phyloP scores from a whole-genome alignment of 176 grass and related monocot genomes.

The Oryza australiensis region DNA sequence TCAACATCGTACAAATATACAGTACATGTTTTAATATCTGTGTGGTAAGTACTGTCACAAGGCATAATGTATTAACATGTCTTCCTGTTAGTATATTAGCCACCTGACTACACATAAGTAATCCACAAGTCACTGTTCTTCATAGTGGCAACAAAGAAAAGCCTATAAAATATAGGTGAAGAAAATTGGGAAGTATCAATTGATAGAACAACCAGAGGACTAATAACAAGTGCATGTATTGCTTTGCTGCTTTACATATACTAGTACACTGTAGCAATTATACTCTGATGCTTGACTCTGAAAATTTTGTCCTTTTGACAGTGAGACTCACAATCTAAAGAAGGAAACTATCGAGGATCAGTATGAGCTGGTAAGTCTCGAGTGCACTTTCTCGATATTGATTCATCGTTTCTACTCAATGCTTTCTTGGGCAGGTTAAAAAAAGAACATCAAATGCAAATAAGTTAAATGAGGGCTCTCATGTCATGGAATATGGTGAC shows the following conservation, averaged over 20 bases:
- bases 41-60: not conserved
- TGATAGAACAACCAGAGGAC: not conserved
- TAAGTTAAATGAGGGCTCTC: slow-evolving; percentile 50
- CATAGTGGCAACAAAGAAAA: not conserved
- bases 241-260: not conserved
- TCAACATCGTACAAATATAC: not conserved
- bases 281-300: not conserved
- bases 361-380: slow-evolving; percentile 65
- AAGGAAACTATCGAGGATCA: slow-evolving; percentile 76
- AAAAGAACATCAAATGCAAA: slow-evolving; percentile 65
- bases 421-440: slow-evolving; percentile 61
- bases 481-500: slow-evolving; percentile 98
- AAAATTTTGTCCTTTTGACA: slow-evolving; percentile 42
- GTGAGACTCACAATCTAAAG: slow-evolving; percentile 81
- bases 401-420: slow-evolving; percentile 6
- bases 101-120: not conserved
- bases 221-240: not conserved
- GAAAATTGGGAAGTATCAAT: not conserved
- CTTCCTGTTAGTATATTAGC: not conserved
- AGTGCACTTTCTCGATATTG: slow-evolving; percentile 22
- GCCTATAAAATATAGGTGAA: not conserved
- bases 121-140: not conserved
- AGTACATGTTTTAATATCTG: not conserved
- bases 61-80: not conserved
- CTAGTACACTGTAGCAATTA: not conserved